phyloP scores from a whole-genome alignment of 805 yeast species.

The Jamesozyma spencerorum region DNA sequence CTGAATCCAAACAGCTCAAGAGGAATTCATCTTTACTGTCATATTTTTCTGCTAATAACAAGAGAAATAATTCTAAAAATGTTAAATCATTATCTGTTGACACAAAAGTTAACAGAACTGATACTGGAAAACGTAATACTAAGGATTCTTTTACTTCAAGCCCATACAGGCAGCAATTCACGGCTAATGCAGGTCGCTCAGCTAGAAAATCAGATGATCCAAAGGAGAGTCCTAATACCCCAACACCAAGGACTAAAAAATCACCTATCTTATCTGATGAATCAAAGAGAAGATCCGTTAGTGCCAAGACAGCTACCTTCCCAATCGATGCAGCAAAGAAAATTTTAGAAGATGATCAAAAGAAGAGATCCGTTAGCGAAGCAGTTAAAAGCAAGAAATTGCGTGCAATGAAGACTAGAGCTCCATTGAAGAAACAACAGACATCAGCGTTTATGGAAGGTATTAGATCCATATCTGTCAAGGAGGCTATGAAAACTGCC shows the following conservation, averaged over 20 bases:
- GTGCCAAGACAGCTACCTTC: slow-evolving; percentile 36
- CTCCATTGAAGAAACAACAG: slow-evolving; percentile 42
- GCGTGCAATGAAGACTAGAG: slow-evolving; percentile 46
- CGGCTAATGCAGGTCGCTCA: slow-evolving; percentile 13
- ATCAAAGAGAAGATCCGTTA: slow-evolving; percentile 41
- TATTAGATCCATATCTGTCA: slow-evolving; percentile 63
- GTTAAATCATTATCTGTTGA: slow-evolving; percentile 3
- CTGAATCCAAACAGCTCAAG: slow-evolving; percentile 32
- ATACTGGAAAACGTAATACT: slow-evolving; percentile 8
- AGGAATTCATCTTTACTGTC: slow-evolving; percentile 54
- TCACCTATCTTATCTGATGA: slow-evolving; percentile 11
- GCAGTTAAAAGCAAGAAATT: slow-evolving; percentile 43
- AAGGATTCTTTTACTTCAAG: slow-evolving; percentile 17
- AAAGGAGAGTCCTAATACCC: slow-evolving; percentile 4
- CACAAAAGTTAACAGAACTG: slow-evolving; percentile 4
- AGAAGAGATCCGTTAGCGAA: slow-evolving; percentile 41
- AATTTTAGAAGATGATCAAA: slow-evolving; percentile 13
- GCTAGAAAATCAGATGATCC: slow-evolving; percentile 14
- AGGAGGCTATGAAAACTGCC: slow-evolving; percentile 67
- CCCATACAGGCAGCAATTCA: slow-evolving; percentile 19
- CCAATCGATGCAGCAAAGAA: slow-evolving; percentile 8
- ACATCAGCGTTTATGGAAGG: slow-evolving; percentile 87
- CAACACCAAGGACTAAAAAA: slow-evolving; percentile 1
- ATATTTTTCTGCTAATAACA: slow-evolving; percentile 28
- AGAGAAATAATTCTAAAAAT: slow-evolving; percentile 5